Evolutionary conservation across 257 asterid genomes (phyloP), one percentile per base, ranked within the genome.

Genomic region (Fraxinus excelsior): DNA sequence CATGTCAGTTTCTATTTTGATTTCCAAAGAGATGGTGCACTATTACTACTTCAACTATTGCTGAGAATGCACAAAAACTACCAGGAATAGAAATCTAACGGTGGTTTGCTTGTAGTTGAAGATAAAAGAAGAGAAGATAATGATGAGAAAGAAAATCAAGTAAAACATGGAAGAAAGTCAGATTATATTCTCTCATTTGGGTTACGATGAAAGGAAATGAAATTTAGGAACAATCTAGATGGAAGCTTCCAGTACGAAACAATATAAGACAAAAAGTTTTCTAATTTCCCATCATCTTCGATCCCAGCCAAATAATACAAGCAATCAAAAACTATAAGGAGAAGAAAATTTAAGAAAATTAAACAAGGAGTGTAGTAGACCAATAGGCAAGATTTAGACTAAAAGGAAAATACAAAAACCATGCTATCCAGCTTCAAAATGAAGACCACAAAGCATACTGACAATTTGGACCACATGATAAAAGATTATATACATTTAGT

Each of bases 391-490:
- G n/a, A 62, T 7, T 37, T 62, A 21, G 31, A 60, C 67, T 60
- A 3, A 62, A 7, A 26, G 35, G 19, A 76, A 66, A 74, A 70
- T n/a, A 62, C 3, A 58, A 74, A 25, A 44, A 72, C 10, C 37
- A 66, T 40, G 38, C 42, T 31, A 10, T 46, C n/a, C 44, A 25
- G 23, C 69, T 34, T 32, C 21, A 25, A 1, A 34, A 21, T 23
- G 68, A 76, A 71, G 72, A 23, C 58, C 35, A 64, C 44, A 78
- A 46, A 71, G 72, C 79, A 72, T 49, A 74, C 26, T 31, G 44
- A 74, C 3, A 34, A 66, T 72, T 66, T 62, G 35, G 68, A 62
- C 34, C 34, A 12, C 34, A 12, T n/a, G 3, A 26, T 62, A 25
- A 12, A 60, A 62, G 35, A 26, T 62, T 11, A 25, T 10, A 26